Base-by-base conservation (phyloP, 1,284 basidiomycete species). In the Hymenochaete sp. region DNA sequence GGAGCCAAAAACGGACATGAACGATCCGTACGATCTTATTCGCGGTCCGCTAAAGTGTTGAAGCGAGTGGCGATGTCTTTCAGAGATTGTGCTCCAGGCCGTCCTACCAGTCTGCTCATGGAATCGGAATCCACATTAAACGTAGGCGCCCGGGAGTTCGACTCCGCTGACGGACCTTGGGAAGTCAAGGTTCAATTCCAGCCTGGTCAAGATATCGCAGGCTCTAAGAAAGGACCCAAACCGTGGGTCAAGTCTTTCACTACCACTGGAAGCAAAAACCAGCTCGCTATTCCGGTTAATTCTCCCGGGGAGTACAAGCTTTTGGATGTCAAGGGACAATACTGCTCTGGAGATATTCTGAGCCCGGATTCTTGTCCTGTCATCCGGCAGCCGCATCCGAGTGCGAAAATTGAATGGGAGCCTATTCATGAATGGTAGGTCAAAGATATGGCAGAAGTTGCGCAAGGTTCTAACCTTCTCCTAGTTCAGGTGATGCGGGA, bases 401-500 rank as follows among this genome's bases (percentile, higher is more conserved):
- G 75, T 2, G 83, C 87, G 10, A 80, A 91, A 57, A 89, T 96
- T 53, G 77, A 84, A 59, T 92, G 93, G 75, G 84, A 82, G 57
- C 82, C 85, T 44, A 86, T 98, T 53, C 87, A 93, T 55, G 95
- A 93, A 67, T 92, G 90, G 89, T 86, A 55, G 47, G 68, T 58
- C 4, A 5, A 24, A n/a, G 9, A 14, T n/a, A n/a, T 41, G 14
- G 24, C 22, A n/a, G 8, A 18, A 37, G 18, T 18, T 16, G 41
- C 51, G 16, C 45, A 37, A 10, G 3, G 10, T 6, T 19, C 44
- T 52, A 38, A 33, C 36, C 4, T 53, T 54, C 11, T 40, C 37
- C 48, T 50, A 97, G 93, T 60, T 92, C 91, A 27, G 91, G 93
- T 10, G 92, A 97, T 54, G 93, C 89, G 21, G 95, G 95, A 7